Conservation (phyloP, 2,329 filamentous ascomycete genomes). For the Fusarium luffae region DNA sequence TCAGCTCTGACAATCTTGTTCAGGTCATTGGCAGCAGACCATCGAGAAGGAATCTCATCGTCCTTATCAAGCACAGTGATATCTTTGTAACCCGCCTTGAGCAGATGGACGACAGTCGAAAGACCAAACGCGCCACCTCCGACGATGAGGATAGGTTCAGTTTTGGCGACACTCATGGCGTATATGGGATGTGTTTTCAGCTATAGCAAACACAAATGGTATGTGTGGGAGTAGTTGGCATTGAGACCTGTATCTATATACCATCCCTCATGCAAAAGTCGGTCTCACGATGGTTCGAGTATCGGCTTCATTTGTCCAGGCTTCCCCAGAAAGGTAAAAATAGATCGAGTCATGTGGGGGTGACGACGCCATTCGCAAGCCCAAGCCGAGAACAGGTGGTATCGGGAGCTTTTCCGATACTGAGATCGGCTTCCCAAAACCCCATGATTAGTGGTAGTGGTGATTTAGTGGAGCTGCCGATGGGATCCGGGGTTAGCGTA, state of each 20-base stretch:
- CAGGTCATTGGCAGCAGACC: slow-evolving; percentile 68
- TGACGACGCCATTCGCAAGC: not conserved
- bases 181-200: too few relatives aligned
- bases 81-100: slow-evolving; percentile 56
- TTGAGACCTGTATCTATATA: not conserved
- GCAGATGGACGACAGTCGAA: slow-evolving; percentile 60
- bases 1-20: slow-evolving; percentile 72
- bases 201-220: too few relatives aligned
- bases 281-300: not conserved
- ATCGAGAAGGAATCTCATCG: slow-evolving; percentile 53
- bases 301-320: not conserved
- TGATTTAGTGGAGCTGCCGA: not conserved
- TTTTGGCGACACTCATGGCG: slow-evolving; percentile 36
- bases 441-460: not conserved
- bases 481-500: slow-evolving; percentile 12
- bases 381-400: not conserved
- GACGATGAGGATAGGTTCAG: slow-evolving; percentile 51
- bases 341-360: not conserved
- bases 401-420: slow-evolving; percentile 10
- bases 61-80: slow-evolving; percentile 60
- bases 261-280: too few relatives aligned
- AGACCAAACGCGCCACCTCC: slow-evolving; percentile 63
- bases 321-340: not conserved
- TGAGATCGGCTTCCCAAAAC: not conserved
- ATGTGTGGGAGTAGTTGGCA: not conserved